Conservation (phyloP, 169 alveolate genomes). For the Cryptosporidium canis region DNA sequence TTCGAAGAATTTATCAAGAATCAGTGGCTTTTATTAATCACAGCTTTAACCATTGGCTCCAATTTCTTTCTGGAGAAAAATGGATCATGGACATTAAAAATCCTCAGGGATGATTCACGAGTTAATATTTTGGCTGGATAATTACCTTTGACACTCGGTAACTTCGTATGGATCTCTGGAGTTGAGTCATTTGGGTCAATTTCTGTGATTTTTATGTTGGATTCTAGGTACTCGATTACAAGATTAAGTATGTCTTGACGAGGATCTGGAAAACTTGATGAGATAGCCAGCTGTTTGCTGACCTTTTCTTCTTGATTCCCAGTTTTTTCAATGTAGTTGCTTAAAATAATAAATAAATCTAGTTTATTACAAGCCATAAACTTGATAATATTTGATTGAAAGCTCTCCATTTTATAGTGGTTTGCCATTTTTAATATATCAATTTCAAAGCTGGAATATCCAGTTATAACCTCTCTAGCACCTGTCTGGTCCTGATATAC, state of each 20-base stretch:
- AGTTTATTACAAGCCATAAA: neutral
- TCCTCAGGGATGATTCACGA: neutral
- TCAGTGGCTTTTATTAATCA: neutral
- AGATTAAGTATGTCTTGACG: neutral
- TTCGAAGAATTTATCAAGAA: slow-evolving; percentile 22
- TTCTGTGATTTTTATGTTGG: neutral
- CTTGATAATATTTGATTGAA: neutral
- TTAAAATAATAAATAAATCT: slow-evolving; percentile 14
- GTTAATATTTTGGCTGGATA: neutral
- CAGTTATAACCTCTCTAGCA: slow-evolving; percentile 4
- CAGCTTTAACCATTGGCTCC: slow-evolving; percentile 22
- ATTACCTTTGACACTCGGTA: neutral
- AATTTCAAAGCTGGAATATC: slow-evolving; percentile 66
- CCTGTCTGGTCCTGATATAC: neutral
- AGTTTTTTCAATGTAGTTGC: neutral
- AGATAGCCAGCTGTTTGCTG: neutral
- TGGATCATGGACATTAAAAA: neutral
- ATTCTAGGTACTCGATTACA: neutral
- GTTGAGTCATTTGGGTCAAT: neutral
- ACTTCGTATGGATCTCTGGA: neutral
- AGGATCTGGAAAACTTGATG: neutral
- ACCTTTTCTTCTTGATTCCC: neutral
- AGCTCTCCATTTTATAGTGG: neutral
- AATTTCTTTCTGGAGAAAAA: slow-evolving; percentile 29
- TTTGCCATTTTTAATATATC: neutral